Evolutionary conservation across 2,329 filamentous ascomycete genomes (phyloP), one percentile per base, ranked within the genome.

Genomic region (Trichoderma asperellum): DNA sequence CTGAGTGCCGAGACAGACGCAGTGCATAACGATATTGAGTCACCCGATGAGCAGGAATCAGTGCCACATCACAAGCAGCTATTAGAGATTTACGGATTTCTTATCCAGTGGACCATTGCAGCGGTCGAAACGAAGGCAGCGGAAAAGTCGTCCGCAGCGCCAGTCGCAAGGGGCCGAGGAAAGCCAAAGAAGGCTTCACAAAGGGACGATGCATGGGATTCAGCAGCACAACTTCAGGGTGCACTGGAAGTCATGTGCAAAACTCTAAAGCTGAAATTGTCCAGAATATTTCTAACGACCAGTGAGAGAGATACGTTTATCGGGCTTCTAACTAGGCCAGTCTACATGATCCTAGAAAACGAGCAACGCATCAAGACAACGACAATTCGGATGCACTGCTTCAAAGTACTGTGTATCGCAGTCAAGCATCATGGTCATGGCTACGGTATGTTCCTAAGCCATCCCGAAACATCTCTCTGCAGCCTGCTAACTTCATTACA

Each of bases 381-480:
- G 32, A 85, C 91, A 5, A 95, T 98, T 71, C 89, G 94, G 59
- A 98, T 98, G 93, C 94, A 98, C 81, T 92, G 92, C 69, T 99
- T 97, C 85, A 97, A 97, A 79, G 94, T 98, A 24, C 84, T 99
- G 8, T 99, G 96, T 77, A 93, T 98, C 74, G 94, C 96, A 43
- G 90, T 99, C 70, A 99, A 99, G 82, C 94, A 98, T 77, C 96
- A 99, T 78, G 96, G 96, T 1, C 96, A 99, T 80, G 96, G 92
- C 73, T 97, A 97, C 78, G 94, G 93, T 95, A 85, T 72, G 85
- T 77, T 55, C n/a, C 14, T 14, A 5, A 37, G 4, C 18, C 21
- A 14, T n/a, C 16, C n/a, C 8, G 8, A 18, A 53, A 10, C 5
- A 74, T 2, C 7, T 43, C 32, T 11, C 14, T 35, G 73, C 4